These are phyloP conservation scores for Lachnellula arida DNA, from an alignment of 2,329 filamentous ascomycete genomes.

Conservation along the genomic window DNA sequence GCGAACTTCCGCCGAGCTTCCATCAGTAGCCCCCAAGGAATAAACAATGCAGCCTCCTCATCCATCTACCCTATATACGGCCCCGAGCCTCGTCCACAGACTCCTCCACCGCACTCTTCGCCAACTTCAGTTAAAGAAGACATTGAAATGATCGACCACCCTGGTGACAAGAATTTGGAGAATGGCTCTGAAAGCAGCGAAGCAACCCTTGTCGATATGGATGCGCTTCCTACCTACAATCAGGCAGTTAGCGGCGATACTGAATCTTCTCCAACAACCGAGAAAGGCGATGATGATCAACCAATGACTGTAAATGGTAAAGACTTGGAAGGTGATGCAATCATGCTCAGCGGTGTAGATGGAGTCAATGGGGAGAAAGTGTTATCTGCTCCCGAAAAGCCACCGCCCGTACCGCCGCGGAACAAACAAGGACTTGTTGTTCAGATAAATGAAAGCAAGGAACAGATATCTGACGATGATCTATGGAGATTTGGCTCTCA, in stretches of 20 bases:
- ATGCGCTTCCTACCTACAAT: constrained; percentile 16
- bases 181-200: constrained; percentile 34
- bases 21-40: constrained; percentile 34
- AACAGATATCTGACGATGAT: constrained; percentile 28
- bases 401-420: constrained; percentile 32
- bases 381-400: constrained; percentile 25
- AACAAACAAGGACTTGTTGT: constrained; percentile 31
- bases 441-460: constrained; percentile 25
- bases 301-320: not conserved
- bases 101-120: constrained; percentile 10
- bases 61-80: constrained; percentile 24
- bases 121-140: constrained; percentile 21
- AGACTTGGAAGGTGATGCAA: constrained; percentile 16
- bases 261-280: constrained; percentile 1
- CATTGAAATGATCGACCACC: constrained; percentile 31
- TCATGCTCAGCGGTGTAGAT: constrained; percentile 35
- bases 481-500: constrained; percentile 46
- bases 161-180: constrained; percentile 20
- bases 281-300: not conserved
- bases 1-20: constrained; percentile 46
- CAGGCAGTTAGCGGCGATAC: constrained; percentile 3
- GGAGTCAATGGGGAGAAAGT: constrained; percentile 6
- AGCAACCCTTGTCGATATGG: constrained; percentile 35
- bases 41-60: constrained; percentile 22
- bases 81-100: constrained; percentile 23